Base-by-base conservation (phyloP, 2,329 filamentous ascomycete species). In the Grosmannia penicillata region DNA sequence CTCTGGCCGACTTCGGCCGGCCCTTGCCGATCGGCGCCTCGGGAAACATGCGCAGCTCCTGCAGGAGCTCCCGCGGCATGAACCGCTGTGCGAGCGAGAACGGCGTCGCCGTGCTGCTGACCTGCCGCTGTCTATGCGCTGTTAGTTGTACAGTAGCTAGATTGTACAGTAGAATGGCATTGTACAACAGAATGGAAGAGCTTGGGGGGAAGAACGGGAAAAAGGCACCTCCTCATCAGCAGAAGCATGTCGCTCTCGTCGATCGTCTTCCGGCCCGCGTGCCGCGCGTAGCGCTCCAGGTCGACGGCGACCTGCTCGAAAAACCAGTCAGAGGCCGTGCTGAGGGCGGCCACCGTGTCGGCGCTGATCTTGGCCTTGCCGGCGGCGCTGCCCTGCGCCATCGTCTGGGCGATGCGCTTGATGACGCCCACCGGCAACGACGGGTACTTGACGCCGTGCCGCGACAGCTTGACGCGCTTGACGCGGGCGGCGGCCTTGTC, bases 221-320 rank as follows among this genome's bases (percentile, higher is more conserved):
- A 6, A 30, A 30, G 6, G 28, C 68, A 89, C 85, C 85, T 78
- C 57, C 72, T 77, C 80, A 94, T 84, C 47, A 94, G 61, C 42
- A 82, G 76, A 39, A 84, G 63, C 50, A 93, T 75, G 55, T 94
- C 86, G 48, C 72, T 80, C 55, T 91, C 83, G 49, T 93, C 82
- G 48, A 95, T 85, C 3, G 77, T 85, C 57, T 82, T 91, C 24
- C 86, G 73, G 24, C 81, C 79, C 6, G 81, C 85, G 56, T 95
- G 86, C 43, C 75, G 68, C 15, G 86, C 81, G 55, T 87, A 94
- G 3, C 77, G 78, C 11, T 73, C 72, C 39, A 94, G 60, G 52
- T 93, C 85, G 43, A 86, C 81, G 34, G 82, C 76, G 3, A 82
- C 63, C 56, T 94, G 86, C 58, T 93, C 84, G 54, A 94, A 93